Percentiles rank a stretch among this genome's conserved stretches.
Evolutionary conservation across 2,329 filamentous ascomycete genomes (phyloP).

Genomic region (Verticillium klebahnii): DNA sequence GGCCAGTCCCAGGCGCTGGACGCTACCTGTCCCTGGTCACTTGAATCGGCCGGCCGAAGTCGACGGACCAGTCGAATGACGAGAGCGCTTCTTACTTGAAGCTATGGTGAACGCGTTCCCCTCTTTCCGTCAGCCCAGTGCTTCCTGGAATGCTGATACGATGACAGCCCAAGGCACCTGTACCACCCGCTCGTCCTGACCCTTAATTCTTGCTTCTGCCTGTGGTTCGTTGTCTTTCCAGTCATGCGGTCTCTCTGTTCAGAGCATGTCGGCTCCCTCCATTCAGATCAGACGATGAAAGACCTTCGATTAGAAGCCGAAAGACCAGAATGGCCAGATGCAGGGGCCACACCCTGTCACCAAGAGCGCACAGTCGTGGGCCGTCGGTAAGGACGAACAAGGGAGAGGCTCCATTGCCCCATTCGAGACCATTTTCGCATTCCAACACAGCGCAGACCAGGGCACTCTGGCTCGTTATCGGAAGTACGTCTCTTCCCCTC

Average conservation of each 20-base stretch:
- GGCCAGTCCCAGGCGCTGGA: slow-evolving; percentile 8
- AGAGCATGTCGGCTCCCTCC: not conserved
- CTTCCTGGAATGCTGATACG: not conserved
- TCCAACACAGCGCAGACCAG: slow-evolving; percentile 1
- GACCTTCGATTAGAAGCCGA: not conserved
- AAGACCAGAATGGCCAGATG: not conserved
- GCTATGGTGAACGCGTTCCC: not conserved
- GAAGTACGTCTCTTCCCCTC: not conserved
- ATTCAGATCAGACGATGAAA: not conserved
- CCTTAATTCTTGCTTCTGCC: not conserved
- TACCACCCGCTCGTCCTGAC: not conserved
- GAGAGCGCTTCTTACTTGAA: not conserved
- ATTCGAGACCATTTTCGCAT: not conserved
- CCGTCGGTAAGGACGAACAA: not conserved
- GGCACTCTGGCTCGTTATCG: not conserved
- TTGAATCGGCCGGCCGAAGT: slow-evolving; percentile 6
- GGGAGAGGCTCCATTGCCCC: not conserved
- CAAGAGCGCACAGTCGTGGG: not conserved
- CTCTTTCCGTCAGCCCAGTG: not conserved
- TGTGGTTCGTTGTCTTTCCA: not conserved
- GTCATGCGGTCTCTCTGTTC: not conserved
- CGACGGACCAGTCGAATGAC: slow-evolving; percentile 3
- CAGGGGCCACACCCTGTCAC: not conserved
- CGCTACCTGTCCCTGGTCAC: slow-evolving; percentile 3
- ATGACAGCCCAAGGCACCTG: not conserved